phyloP scores from a whole-genome alignment of 1,284 basidiomycete genomes.

The Trichosporon ovoides region DNA sequence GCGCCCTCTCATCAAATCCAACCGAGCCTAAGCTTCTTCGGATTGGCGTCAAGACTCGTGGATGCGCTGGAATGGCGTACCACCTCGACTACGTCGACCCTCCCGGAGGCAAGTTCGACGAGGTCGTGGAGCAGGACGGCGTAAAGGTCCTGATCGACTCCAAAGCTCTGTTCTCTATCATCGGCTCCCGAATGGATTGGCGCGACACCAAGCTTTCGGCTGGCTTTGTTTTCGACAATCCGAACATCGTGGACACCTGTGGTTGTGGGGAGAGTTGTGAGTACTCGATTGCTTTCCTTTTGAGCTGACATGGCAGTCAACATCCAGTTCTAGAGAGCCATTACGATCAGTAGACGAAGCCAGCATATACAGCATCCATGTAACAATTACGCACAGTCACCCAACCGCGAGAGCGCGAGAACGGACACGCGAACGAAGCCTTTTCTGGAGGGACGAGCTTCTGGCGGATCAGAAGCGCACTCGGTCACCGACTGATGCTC shows the following conservation, averaged over 20 bases:
- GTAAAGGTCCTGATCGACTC: conserved; percentile 92
- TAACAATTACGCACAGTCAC: conserved; percentile 5
- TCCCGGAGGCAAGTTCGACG: conserved; percentile 84
- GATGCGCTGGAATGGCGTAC: conserved; percentile 97
- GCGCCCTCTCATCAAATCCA: conserved; percentile 55
- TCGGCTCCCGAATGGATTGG: conserved; percentile 99
- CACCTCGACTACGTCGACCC: conserved; percentile 93
- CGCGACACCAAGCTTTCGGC: conserved; percentile 76
- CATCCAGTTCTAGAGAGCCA: conserved; percentile 10
- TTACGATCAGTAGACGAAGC: not conserved
- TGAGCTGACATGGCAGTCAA: conserved; percentile 10
- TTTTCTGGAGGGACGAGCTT: too few species aligned
- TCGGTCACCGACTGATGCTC: too few species aligned
- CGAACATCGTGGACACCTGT: conserved; percentile 46
- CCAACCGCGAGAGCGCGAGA: too few species aligned
- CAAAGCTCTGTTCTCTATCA: conserved; percentile 96
- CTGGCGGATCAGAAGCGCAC: too few species aligned
- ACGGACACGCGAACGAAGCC: too few species aligned
- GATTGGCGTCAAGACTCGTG: conserved; percentile 94
- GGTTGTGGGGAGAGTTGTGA: conserved; percentile 44
- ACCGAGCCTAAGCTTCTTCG: conserved; percentile 78
- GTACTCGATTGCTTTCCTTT: not conserved
- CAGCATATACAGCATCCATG: conserved; percentile 10
- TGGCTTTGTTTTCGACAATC: conserved; percentile 47
- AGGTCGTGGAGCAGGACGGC: conserved; percentile 92